These are phyloP conservation scores for Scedosporium dehoogii DNA, from an alignment of 2,329 filamentous ascomycete genomes.

Conservation along the genomic window DNA sequence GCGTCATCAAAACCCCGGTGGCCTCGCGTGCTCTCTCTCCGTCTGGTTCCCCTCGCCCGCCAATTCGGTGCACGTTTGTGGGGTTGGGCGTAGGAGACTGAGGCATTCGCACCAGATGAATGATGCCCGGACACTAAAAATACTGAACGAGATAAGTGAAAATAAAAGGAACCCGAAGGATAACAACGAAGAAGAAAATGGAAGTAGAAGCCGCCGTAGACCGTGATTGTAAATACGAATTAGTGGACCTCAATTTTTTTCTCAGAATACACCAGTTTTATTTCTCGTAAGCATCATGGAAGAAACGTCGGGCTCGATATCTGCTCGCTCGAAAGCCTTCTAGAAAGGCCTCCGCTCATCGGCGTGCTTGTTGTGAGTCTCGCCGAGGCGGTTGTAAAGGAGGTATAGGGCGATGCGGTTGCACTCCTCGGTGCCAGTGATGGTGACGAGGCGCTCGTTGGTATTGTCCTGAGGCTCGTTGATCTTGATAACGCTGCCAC, in stretches of 20 bases:
- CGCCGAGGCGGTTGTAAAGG: slow-evolving; percentile 95
- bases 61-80: neutral
- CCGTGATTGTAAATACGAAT: neutral
- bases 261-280: neutral
- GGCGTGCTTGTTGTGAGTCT: slow-evolving; percentile 23
- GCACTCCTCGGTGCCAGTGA: slow-evolving; percentile 94
- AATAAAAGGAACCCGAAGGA: neutral
- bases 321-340: slow-evolving; percentile 6
- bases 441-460: slow-evolving; percentile 94
- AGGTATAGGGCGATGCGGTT: slow-evolving; percentile 99
- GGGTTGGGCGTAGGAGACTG: neutral
- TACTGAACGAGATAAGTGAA: neutral
- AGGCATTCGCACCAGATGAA: neutral
- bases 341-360: slow-evolving; percentile 10
- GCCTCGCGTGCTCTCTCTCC: neutral
- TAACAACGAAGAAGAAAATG: slow-evolving; percentile 1
- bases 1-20: neutral
- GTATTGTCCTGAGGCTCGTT: slow-evolving; percentile 98
- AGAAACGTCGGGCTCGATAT: neutral
- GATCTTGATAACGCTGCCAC: slow-evolving; percentile 98
- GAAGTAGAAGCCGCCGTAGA: neutral
- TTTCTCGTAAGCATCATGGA: neutral
- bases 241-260: neutral
- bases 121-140: neutral
- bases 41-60: neutral